Conservation (phyloP, 306 rosid species). For the Quercus suber region DNA sequence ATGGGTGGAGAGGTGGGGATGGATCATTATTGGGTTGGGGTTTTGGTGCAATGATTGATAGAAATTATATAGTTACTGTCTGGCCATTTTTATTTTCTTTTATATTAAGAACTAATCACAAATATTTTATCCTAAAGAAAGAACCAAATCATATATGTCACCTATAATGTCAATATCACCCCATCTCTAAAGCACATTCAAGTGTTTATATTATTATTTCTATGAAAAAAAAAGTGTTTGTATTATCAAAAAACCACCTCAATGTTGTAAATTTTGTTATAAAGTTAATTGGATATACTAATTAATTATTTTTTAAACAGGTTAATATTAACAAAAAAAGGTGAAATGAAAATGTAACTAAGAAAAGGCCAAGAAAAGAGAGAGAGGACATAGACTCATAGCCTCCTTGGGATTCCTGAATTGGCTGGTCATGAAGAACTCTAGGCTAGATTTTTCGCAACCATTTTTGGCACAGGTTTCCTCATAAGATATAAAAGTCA, state of each 20-base stretch:
- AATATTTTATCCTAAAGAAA: background rate
- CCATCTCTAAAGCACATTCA: background rate
- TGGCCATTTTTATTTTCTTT: background rate
- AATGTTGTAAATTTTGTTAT: background rate
- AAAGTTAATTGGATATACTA: background rate
- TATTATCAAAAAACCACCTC: background rate
- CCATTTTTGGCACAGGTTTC: background rate
- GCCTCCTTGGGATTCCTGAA: background rate
- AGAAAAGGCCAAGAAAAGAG: background rate
- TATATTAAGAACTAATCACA: background rate
- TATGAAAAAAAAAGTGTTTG: too few species aligned
- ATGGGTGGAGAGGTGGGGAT: conserved; percentile 12
- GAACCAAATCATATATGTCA: too few species aligned
- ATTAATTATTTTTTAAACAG: background rate
- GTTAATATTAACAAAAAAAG: background rate
- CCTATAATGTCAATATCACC: background rate
- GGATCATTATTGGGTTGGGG: conserved; percentile 23
- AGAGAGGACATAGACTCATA: background rate
- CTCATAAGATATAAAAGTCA: background rate
- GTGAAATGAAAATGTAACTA: background rate
- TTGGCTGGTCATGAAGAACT: background rate
- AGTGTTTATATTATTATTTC: too few species aligned
- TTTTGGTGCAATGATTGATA: background rate
- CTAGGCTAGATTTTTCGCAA: background rate
- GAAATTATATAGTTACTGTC: background rate